Evolutionary conservation across 768 basidiomycete species (phyloP).

Genomic region (Rhodosporidiobolus sp.): DNA sequence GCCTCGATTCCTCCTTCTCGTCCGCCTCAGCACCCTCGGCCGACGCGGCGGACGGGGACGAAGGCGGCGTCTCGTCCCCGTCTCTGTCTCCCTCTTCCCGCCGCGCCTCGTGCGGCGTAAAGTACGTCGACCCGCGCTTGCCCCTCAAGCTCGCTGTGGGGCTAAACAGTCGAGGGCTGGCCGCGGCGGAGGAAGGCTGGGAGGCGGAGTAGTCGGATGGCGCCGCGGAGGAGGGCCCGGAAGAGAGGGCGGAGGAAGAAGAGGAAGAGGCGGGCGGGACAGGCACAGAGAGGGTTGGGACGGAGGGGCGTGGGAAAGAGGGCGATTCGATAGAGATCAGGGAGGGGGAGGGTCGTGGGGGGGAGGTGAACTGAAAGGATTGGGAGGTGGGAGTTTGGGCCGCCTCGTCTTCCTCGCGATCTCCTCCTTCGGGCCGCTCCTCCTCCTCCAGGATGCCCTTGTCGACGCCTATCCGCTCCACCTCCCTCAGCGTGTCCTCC

Average conservation of each 20-base stretch:
- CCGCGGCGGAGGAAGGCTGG: slow-evolving; percentile 1
- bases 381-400: too few species aligned
- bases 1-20: background rate
- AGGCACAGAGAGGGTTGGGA: too few species aligned
- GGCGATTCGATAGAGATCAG: too few species aligned
- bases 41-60: background rate
- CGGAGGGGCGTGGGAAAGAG: too few species aligned
- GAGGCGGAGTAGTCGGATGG: background rate
- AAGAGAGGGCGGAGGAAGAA: background rate
- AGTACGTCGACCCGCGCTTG: background rate
- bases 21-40: background rate
- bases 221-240: background rate
- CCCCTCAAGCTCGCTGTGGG: background rate
- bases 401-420: too few species aligned
- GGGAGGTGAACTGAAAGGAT: too few species aligned
- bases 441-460: background rate
- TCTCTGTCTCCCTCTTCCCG: background rate
- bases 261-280: background rate
- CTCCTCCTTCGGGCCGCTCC: background rate
- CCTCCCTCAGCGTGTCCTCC: slow-evolving; percentile 2
- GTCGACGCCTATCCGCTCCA: background rate
- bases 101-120: background rate
- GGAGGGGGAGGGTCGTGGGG: too few species aligned
- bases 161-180: background rate
- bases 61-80: background rate